Evolutionary conservation across 129 eudicot species (phyloP).

Genomic region (Flaveria linearis): DNA sequence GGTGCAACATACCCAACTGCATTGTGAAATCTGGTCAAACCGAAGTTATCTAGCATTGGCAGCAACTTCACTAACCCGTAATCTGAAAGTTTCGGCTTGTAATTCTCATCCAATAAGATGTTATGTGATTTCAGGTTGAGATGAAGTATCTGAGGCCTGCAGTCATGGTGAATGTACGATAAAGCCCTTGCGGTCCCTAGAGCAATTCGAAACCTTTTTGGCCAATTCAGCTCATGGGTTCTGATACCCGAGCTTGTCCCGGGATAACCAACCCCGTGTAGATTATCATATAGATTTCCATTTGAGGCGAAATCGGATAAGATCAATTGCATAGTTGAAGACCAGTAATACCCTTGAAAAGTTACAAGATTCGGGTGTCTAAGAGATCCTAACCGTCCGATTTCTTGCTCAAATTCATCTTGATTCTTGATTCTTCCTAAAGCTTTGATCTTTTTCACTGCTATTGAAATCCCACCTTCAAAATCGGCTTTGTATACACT

Average conservation of each 20-base stretch:
- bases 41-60: conserved; percentile 64
- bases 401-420: conserved; percentile 94
- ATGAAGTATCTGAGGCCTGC: conserved; percentile 88
- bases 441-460: conserved; percentile 82
- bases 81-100: conserved; percentile 73
- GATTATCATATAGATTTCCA: conserved; percentile 79
- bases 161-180: conserved; percentile 94
- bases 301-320: conserved; percentile 67
- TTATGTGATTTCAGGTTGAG: conserved; percentile 85
- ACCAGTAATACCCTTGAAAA: conserved; percentile 91
- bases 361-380: conserved; percentile 74
- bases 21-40: conserved; percentile 65
- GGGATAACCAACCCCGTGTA: conserved; percentile 65
- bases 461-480: conserved; percentile 78
- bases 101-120: conserved; percentile 70
- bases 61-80: conserved; percentile 76
- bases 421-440: conserved; percentile 84
- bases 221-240: conserved; percentile 65
- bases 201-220: conserved; percentile 74
- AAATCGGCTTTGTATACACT: conserved; percentile 74
- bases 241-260: conserved; percentile 71
- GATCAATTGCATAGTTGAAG: conserved; percentile 75
- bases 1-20: conserved; percentile 95
- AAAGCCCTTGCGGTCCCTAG: conserved; percentile 83
- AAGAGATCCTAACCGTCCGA: conserved; percentile 80